Conservation (phyloP, 2,329 filamentous ascomycete genomes). For the Fonsecaea erecta region DNA sequence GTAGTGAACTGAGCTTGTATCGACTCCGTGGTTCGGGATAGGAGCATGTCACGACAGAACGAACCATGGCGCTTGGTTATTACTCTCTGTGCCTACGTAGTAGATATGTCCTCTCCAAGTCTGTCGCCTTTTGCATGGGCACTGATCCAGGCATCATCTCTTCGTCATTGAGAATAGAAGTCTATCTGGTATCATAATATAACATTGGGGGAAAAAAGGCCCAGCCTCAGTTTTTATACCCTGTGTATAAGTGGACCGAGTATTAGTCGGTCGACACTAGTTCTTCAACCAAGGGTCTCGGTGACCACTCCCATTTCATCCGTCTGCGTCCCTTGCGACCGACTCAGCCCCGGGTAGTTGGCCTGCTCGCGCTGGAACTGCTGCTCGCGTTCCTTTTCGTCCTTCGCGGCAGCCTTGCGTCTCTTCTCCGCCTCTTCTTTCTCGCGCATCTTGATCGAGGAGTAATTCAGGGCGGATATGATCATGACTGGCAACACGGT, state of each 20-base stretch:
- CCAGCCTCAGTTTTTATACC: not conserved
- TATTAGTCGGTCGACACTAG: not conserved
- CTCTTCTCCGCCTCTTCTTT: constrained; percentile 45
- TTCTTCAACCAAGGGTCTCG: constrained; percentile 7
- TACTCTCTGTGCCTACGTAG: too few relatives aligned
- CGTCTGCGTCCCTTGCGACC: constrained; percentile 33
- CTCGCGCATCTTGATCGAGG: constrained; percentile 45
- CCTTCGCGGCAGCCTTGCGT: constrained; percentile 43
- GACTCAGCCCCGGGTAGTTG: constrained; percentile 26
- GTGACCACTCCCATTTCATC: constrained; percentile 5
- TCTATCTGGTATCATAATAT: constrained; percentile 5
- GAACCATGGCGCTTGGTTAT: too few relatives aligned
- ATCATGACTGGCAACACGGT: constrained; percentile 49
- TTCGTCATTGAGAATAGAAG: not conserved
- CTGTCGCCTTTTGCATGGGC: not conserved
- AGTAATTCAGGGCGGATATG: constrained; percentile 53
- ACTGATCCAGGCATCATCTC: not conserved
- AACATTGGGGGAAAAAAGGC: not conserved
- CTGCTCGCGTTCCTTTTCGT: constrained; percentile 31
- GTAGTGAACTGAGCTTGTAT: too few relatives aligned
- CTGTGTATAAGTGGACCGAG: too few relatives aligned
- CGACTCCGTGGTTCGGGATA: too few relatives aligned
- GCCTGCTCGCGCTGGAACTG: constrained; percentile 10
- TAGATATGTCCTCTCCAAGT: not conserved
- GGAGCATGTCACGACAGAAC: too few relatives aligned